Evolutionary conservation across 164 flowering plant species (phyloP), one percentile per base, ranked within the genome.

Genomic region (Santalum album): DNA sequence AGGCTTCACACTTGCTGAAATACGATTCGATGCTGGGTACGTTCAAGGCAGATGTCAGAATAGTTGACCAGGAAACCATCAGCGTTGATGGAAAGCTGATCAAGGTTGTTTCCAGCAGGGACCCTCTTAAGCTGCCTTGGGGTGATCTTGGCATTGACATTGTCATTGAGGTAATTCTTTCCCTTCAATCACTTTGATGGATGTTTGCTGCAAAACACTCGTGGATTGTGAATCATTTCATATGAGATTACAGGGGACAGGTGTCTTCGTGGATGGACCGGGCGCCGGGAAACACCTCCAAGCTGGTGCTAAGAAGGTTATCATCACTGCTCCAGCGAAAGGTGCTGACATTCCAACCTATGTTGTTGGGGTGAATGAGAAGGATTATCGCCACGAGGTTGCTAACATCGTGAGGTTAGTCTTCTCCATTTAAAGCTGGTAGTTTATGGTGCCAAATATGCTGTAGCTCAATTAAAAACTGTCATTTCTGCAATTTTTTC

Each of bases 261-360:
- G 99, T 50, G 99, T 92, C 16, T 92, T 92, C 58, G 96, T 92
- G 17, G 99, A 92, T 60, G 96, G 96, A 0, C 98, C 95, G 12
- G 98, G 98, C 39, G 98, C 98, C 3, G 98, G 98, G 25, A 92
- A 92, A 67, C 96, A 92, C 70, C 78, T 92, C 49, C 98, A 88
- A 73, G 98, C 96, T n/a, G 96, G 98, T 58, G 98, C 96, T 7
- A 85, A 82, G 88, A 92, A 92, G 73, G 99, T 92, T 47, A 74
- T 92, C 55, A 92, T 92, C 64, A 92, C 99, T 49, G 96, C 99
- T 55, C 99, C 96, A 2, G 96, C 96, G 21, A 92, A 92, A 63
- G 99, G 99, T 52, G 86, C 96, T 53, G 99, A 92, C 40, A 92
- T 92, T 60, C 96, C 96, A 1, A 92, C 99, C 53, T 92, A 92